These are phyloP conservation scores for Spatholobus suberectus DNA, from an alignment of 306 rosid genomes.

Conservation along the genomic window DNA sequence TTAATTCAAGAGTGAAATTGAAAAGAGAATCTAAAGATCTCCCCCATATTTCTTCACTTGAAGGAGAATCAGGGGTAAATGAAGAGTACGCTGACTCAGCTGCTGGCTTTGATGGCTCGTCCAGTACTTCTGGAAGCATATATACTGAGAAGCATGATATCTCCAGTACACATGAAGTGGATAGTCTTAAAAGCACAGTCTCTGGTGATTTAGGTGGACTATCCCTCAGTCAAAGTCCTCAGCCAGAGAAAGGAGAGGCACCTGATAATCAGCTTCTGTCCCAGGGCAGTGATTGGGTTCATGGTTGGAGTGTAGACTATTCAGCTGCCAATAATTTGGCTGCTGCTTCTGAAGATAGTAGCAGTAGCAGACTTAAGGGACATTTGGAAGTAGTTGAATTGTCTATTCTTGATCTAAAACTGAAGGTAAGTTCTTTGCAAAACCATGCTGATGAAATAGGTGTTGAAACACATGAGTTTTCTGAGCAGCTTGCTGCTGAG, in stretches of 20 bases:
- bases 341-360: conserved; percentile 71
- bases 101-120: conserved; percentile 87
- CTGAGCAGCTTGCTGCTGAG: conserved; percentile 80
- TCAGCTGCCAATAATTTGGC: conserved; percentile 64
- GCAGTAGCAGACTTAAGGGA: conserved; percentile 64
- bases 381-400: conserved; percentile 80
- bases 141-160: conserved; percentile 87
- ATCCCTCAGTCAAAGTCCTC: conserved; percentile 68
- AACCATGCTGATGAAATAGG: conserved; percentile 81
- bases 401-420: conserved; percentile 76
- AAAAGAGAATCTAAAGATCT: conserved; percentile 65
- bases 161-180: conserved; percentile 72
- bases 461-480: conserved; percentile 61
- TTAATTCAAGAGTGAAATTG: conserved; percentile 68
- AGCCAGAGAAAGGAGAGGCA: conserved; percentile 71
- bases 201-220: conserved; percentile 76
- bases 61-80: conserved; percentile 62
- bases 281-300: conserved; percentile 72
- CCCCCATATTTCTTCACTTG: conserved; percentile 57
- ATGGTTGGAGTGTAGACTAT: conserved; percentile 75
- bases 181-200: conserved; percentile 73
- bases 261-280: conserved; percentile 58
- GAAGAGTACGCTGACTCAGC: conserved; percentile 85
- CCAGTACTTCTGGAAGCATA: conserved; percentile 86
- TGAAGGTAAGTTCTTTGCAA: conserved; percentile 72